Base-by-base conservation (phyloP, 768 basidiomycete genomes). In the Mycena venus region DNA sequence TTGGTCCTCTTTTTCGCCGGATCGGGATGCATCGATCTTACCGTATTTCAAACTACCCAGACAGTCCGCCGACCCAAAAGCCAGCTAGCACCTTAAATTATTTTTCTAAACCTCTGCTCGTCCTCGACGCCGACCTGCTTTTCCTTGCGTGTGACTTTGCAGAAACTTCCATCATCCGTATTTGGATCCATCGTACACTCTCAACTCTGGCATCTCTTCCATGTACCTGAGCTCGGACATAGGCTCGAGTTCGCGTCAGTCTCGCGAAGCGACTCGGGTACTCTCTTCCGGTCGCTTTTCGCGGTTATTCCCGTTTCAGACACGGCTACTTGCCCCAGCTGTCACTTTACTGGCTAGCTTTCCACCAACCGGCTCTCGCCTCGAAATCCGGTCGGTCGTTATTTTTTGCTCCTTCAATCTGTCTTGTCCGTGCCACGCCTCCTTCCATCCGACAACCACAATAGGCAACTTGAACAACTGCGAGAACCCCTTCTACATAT, bases 401-500 rank as follows among this genome's bases (percentile, higher is more conserved):
- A 44, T 38, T 71, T 62, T 71, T 56, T 42, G 67, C 56, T n/a
- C 62, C 38, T 56, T 63, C 70, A 64, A 53, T 34, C 47, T 51
- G 34, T 56, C 25, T 27, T 27, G 27, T 53, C 32, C 60, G 38
- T 59, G n/a, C 69, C 61, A 70, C 62, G 55, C 51, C 6, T 64
- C 31, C 44, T 49, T 65, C 32, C 29, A 29, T 15, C 42, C 51
- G 27, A 21, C 40, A 36, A 47, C 56, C 70, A 47, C 56, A 65
- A 66, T 32, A 73, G 72, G 65, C 53, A 73, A 73, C 38, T 68
- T 67, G 65, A 73, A 73, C 63, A 42, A 56, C 15, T 21, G 15
- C 31, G 12, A 15, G 19, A 31, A 49, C 27, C 44, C 67, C 44
- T 59, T 42, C n/a, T n/a, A n/a, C n/a, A n/a, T 34, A 17, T 44